phyloP scores from a whole-genome alignment of 2,329 filamentous ascomycete genomes.

The Sodiomyces alkalinus region DNA sequence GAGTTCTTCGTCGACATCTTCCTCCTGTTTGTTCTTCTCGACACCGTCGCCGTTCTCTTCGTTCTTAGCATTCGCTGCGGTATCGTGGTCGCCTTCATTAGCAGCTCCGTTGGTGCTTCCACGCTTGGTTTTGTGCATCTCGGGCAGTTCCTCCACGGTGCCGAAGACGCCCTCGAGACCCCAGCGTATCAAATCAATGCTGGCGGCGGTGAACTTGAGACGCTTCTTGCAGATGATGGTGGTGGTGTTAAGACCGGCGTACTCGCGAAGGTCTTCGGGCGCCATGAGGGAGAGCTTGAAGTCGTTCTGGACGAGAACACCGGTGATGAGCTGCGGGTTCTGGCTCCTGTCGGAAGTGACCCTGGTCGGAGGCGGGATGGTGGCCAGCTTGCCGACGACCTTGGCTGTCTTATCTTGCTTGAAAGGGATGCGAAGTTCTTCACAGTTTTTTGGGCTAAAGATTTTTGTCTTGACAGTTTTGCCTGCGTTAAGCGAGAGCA shows the following conservation, averaged over 20 bases:
- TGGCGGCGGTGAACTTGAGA: slow-evolving; percentile 73
- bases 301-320: slow-evolving; percentile 91
- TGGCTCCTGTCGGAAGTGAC: slow-evolving; percentile 16
- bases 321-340: slow-evolving; percentile 50
- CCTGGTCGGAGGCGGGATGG: slow-evolving; percentile 52
- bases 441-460: slow-evolving; percentile 85
- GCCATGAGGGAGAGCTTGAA: slow-evolving; percentile 97
- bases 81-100: slow-evolving; percentile 12
- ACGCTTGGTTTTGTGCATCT: slow-evolving; percentile 29
- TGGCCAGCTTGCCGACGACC: slow-evolving; percentile 85
- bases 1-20: slow-evolving; percentile 52
- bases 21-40: slow-evolving; percentile 21
- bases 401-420: slow-evolving; percentile 90
- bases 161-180: slow-evolving; percentile 90
- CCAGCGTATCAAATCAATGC: slow-evolving; percentile 85
- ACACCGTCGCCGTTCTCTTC: slow-evolving; percentile 17
- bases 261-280: slow-evolving; percentile 87
- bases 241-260: slow-evolving; percentile 90
- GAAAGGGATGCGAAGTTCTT: slow-evolving; percentile 90
- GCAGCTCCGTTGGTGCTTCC: slow-evolving; percentile 21
- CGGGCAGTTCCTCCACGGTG: slow-evolving; percentile 54
- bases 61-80: slow-evolving; percentile 20
- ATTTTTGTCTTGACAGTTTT: slow-evolving; percentile 78
- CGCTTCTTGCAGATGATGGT: slow-evolving; percentile 88
- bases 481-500: slow-evolving; percentile 78